A percentile compares a stretch with the other conserved stretches of the same genome.
phyloP scores from a whole-genome alignment of 2,329 filamentous ascomycete species.

The Fusarium gaditjirri region DNA sequence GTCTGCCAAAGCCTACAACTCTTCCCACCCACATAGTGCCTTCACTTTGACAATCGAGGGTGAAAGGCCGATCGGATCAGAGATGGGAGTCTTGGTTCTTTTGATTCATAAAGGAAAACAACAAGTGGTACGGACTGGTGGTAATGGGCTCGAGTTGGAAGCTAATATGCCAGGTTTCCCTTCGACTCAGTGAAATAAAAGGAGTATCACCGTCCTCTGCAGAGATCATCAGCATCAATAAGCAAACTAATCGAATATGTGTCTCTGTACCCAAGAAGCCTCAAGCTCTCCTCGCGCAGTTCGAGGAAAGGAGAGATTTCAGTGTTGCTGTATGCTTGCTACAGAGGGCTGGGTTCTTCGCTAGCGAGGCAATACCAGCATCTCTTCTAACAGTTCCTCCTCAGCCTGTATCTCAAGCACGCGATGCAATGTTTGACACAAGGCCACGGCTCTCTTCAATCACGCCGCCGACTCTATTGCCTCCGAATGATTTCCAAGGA shows the following conservation, averaged over 20 bases:
- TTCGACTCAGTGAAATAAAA: constrained; percentile 45
- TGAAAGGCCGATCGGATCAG: constrained; percentile 26
- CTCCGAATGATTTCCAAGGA: background rate
- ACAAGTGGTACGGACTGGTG: constrained; percentile 39
- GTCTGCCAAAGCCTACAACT: constrained; percentile 36
- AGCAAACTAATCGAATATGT: constrained; percentile 33
- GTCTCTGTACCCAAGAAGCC: constrained; percentile 42
- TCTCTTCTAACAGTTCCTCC: background rate
- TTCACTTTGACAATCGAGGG: constrained; percentile 47
- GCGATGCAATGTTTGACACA: constrained; percentile 3
- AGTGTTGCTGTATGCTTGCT: constrained; percentile 47
- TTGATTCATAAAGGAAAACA: constrained; percentile 40
- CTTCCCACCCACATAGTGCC: constrained; percentile 25
- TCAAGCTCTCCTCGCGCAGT: constrained; percentile 43
- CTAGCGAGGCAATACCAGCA: constrained; percentile 32
- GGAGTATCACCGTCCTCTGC: constrained; percentile 2
- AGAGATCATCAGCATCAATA: constrained; percentile 40
- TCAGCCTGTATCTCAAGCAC: background rate
- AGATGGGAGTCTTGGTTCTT: constrained; percentile 40
- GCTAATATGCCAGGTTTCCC: constrained; percentile 42
- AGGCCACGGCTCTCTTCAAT: constrained; percentile 45
- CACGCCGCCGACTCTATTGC: constrained; percentile 8
- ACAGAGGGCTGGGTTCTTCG: constrained; percentile 45
- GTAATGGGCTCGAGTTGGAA: background rate
- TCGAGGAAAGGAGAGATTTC: constrained; percentile 49